Percentiles rank a stretch among this genome's conserved stretches.
These are phyloP conservation scores for Coleophoma cylindrospora DNA, from an alignment of 2,329 filamentous ascomycete genomes.

Conservation along the genomic window DNA sequence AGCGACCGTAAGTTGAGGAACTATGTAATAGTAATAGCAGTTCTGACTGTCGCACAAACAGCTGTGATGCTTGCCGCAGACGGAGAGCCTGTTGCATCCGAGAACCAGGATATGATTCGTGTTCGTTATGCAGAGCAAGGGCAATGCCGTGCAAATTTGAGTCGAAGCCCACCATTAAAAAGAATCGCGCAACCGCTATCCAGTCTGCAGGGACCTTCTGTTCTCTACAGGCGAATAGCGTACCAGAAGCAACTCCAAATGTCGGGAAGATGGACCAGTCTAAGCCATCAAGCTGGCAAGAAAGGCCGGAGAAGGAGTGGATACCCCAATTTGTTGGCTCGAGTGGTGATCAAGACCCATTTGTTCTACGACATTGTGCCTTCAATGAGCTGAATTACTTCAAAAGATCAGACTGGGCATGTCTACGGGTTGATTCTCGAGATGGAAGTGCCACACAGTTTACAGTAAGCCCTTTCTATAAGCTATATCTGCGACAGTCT, in stretches of 20 bases:
- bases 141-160: background rate
- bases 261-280: background rate
- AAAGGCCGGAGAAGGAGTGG: background rate
- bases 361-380: conserved; percentile 4
- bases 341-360: conserved; percentile 5
- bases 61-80: conserved; percentile 5
- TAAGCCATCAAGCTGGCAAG: background rate
- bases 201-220: background rate
- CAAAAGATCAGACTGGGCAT: conserved; percentile 3
- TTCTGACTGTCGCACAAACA: background rate
- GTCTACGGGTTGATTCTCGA: conserved; percentile 1
- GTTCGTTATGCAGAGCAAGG: conserved; percentile 1
- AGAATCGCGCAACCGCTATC: background rate
- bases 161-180: background rate
- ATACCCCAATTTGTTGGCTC: conserved; percentile 4
- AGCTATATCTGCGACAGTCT: background rate
- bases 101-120: conserved; percentile 1
- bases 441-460: conserved; percentile 3
- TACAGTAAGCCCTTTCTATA: conserved; percentile 1
- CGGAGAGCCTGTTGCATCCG: conserved; percentile 5
- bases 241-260: background rate
- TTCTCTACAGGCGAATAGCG: background rate
- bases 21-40: background rate
- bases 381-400: conserved; percentile 6
- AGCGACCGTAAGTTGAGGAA: conserved; percentile 1